phyloP scores from a whole-genome alignment of 208 protist species.

The Borovskyia barvae region DNA sequence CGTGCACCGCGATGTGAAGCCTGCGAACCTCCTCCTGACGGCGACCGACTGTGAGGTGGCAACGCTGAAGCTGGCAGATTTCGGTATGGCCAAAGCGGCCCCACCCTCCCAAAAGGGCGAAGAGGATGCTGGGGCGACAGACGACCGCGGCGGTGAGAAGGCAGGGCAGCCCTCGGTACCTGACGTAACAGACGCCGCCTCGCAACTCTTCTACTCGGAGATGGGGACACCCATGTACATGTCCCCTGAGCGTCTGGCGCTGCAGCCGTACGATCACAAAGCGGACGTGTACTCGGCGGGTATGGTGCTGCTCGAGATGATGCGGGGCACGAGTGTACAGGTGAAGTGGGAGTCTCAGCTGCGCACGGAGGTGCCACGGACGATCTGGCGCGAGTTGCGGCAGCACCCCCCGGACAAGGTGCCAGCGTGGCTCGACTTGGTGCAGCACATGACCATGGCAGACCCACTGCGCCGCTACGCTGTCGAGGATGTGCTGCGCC shows the following conservation, averaged over 20 bases:
- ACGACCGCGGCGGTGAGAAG: constrained; percentile 1
- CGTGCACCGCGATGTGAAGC: constrained; percentile 91
- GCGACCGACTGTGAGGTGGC: constrained; percentile 44
- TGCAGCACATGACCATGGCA: constrained; percentile 54
- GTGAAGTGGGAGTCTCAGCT: constrained; percentile 32
- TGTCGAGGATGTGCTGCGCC: constrained; percentile 55
- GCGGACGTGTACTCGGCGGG: constrained; percentile 79
- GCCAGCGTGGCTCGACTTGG: constrained; percentile 49
- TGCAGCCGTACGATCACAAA: constrained; percentile 59
- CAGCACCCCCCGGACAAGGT: constrained; percentile 13
- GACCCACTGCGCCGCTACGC: constrained; percentile 53
- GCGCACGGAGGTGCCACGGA: constrained; percentile 25
- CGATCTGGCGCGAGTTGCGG: constrained; percentile 17
- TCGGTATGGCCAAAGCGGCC: constrained; percentile 55
- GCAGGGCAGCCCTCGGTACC: no score
- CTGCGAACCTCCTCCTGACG: constrained; percentile 81
- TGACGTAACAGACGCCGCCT: neutral
- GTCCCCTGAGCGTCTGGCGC: constrained; percentile 65
- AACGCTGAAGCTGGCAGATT: constrained; percentile 66
- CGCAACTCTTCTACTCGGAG: constrained; percentile 50
- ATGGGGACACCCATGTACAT: constrained; percentile 71
- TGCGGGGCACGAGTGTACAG: constrained; percentile 48
- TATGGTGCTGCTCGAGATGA: constrained; percentile 79
- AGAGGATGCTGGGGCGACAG: neutral
- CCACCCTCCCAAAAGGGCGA: neutral